phyloP scores from a whole-genome alignment of 768 basidiomycete genomes.

The Mycena filopes region DNA sequence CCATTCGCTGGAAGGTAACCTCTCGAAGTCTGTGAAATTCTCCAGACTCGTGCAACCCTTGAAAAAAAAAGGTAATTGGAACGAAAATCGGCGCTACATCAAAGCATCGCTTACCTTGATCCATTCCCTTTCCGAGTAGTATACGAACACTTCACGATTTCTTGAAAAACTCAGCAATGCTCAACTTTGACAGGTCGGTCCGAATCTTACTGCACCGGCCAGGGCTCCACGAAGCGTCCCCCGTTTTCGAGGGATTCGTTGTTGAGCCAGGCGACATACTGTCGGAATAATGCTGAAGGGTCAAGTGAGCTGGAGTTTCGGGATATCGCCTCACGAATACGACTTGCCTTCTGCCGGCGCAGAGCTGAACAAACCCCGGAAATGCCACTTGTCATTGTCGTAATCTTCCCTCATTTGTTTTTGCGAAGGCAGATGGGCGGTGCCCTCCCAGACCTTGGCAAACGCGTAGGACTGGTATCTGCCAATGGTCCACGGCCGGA shows the following conservation, averaged over 20 bases:
- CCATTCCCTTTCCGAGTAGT: constrained; percentile 36
- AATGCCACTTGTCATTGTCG: constrained; percentile 31
- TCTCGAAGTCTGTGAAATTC: constrained; percentile 38
- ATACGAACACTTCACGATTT: constrained; percentile 36
- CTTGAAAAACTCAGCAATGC: constrained; percentile 9
- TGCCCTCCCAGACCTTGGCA: constrained; percentile 42
- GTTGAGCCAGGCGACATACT: constrained; percentile 42
- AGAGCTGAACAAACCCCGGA: constrained; percentile 34
- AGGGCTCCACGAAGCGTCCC: constrained; percentile 39
- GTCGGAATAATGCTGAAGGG: constrained; percentile 32
- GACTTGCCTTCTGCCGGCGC: constrained; percentile 33
- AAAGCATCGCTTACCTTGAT: constrained; percentile 13
- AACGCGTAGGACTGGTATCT: constrained; percentile 38
- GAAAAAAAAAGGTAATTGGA: neutral
- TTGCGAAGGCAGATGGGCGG: constrained; percentile 36
- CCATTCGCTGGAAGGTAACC: constrained; percentile 33
- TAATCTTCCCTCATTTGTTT: constrained; percentile 34
- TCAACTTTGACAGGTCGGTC: neutral
- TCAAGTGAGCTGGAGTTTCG: neutral
- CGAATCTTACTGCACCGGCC: constrained; percentile 36
- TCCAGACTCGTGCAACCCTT: constrained; percentile 25
- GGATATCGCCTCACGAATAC: neutral
- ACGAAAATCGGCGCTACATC: too few species aligned
- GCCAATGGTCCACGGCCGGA: constrained; percentile 38
- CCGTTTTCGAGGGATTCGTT: constrained; percentile 39